These are phyloP conservation scores for Prunus padus DNA, from an alignment of 306 rosid genomes.

Conservation along the genomic window DNA sequence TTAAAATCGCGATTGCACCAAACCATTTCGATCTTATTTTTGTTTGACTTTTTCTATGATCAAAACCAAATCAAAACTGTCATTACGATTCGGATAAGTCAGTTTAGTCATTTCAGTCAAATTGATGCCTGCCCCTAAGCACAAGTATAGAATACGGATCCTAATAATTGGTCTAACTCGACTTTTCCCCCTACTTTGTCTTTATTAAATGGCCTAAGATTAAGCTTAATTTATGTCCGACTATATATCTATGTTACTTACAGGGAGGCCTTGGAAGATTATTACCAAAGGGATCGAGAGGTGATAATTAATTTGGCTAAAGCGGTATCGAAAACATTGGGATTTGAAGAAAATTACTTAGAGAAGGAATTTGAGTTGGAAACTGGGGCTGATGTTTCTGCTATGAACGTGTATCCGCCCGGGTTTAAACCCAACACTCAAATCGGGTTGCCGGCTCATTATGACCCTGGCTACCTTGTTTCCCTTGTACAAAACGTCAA, in stretches of 20 bases:
- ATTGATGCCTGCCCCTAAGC: too few species aligned
- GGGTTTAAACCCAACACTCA: constrained; percentile 13
- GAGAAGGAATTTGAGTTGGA: constrained; percentile 39
- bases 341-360: constrained; percentile 40
- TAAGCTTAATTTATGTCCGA: too few species aligned
- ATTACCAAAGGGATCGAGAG: constrained; percentile 27
- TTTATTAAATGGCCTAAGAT: too few species aligned
- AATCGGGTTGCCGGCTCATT: constrained; percentile 33
- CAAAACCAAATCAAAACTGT: too few species aligned
- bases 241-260: not conserved
- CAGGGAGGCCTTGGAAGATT: constrained; percentile 33
- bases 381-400: constrained; percentile 42
- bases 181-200: too few species aligned
- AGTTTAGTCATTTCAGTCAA: too few species aligned
- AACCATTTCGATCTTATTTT: too few species aligned
- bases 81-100: too few species aligned
- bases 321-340: constrained; percentile 33
- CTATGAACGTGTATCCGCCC: constrained; percentile 47
- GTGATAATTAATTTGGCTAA: constrained; percentile 30
- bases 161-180: too few species aligned
- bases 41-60: too few species aligned
- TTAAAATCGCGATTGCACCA: too few species aligned
- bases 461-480: constrained; percentile 42
- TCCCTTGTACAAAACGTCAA: constrained; percentile 43
- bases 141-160: too few species aligned